phyloP scores from a whole-genome alignment of 495 filamentous ascomycete genomes.

The Penicillium riverlandense region DNA sequence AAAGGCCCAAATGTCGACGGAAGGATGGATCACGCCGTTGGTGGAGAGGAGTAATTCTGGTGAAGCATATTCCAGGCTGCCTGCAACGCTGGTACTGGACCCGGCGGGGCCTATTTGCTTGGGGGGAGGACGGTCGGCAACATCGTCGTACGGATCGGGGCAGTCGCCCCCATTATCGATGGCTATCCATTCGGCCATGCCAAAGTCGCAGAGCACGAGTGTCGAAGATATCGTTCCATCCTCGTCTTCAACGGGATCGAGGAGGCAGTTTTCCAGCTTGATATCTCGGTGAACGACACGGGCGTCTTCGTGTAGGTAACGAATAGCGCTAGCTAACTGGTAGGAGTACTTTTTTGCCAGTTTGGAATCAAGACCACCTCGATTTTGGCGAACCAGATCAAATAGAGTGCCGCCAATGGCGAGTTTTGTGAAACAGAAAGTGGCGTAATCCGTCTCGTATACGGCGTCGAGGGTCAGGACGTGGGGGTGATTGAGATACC shows the following conservation, averaged over 20 bases:
- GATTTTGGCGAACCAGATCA: conserved; percentile 55
- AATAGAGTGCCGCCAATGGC: conserved; percentile 65
- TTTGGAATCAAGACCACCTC: conserved; percentile 43
- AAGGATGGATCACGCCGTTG: conserved; percentile 42
- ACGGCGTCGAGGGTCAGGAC: conserved; percentile 61
- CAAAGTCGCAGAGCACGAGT: conserved; percentile 66
- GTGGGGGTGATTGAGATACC: conserved; percentile 59
- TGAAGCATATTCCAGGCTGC: conserved; percentile 61
- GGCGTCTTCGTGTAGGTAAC: conserved; percentile 69
- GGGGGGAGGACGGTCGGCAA: conserved; percentile 37
- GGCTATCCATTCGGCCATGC: conserved; percentile 65
- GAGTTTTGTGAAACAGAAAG: conserved; percentile 66
- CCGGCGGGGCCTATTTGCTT: conserved; percentile 49
- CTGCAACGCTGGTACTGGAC: conserved; percentile 50
- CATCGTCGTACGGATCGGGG: conserved; percentile 43
- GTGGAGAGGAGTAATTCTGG: conserved; percentile 50
- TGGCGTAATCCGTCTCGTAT: conserved; percentile 64
- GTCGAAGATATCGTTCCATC: conserved; percentile 46
- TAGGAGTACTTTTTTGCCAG: conserved; percentile 58
- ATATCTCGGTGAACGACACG: conserved; percentile 66
- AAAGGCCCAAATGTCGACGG: conserved; percentile 67
- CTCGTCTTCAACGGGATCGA: conserved; percentile 45
- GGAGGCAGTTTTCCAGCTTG: conserved; percentile 71
- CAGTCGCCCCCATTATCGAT: conserved; percentile 43
- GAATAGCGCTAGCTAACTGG: conserved; percentile 61